Percentiles rank a stretch among this genome's conserved stretches.
Conservation (phyloP, 139 green algal species). For the Coelastrella sp. region DNA sequence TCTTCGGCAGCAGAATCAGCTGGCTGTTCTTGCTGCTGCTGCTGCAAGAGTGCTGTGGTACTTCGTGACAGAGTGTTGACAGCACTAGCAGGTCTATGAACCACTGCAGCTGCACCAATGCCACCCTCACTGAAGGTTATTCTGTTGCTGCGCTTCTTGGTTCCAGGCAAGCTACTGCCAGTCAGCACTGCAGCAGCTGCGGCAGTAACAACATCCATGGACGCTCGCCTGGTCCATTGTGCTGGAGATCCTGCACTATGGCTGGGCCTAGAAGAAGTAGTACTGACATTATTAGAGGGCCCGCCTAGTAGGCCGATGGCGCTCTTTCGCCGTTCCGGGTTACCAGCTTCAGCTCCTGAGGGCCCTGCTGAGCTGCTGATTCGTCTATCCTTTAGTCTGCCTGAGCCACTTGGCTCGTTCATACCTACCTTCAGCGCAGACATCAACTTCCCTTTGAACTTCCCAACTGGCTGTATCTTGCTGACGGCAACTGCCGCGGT, state of each 20-base stretch:
- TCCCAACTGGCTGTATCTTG: constrained; percentile 26
- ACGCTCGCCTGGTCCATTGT: neutral
- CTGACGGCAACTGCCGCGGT: neutral
- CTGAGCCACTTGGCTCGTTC: neutral
- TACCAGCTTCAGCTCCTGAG: too few relatives aligned
- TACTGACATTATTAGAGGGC: too few relatives aligned
- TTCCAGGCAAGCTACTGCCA: neutral
- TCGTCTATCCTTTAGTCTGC: neutral
- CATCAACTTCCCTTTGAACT: constrained; percentile 29
- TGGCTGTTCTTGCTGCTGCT: too few relatives aligned
- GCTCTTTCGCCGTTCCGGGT: too few relatives aligned
- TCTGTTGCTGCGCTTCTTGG: neutral
- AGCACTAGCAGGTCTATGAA: too few relatives aligned
- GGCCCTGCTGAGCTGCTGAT: neutral
- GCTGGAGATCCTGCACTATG: neutral
- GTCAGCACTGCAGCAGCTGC: constrained; percentile 20
- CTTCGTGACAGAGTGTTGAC: too few relatives aligned
- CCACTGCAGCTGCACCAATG: too few relatives aligned
- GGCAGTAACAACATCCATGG: constrained; percentile 6
- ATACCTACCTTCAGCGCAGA: neutral
- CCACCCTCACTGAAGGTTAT: too few relatives aligned
- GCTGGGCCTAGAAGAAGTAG: too few relatives aligned
- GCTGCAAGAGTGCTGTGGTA: too few relatives aligned
- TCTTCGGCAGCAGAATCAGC: too few relatives aligned
- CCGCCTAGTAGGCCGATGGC: too few relatives aligned